Percentiles rank a stretch among this genome's conserved stretches.
These are phyloP conservation scores for Hortiboletus flavorubellus DNA, from an alignment of 768 basidiomycete species.

Conservation along the genomic window DNA sequence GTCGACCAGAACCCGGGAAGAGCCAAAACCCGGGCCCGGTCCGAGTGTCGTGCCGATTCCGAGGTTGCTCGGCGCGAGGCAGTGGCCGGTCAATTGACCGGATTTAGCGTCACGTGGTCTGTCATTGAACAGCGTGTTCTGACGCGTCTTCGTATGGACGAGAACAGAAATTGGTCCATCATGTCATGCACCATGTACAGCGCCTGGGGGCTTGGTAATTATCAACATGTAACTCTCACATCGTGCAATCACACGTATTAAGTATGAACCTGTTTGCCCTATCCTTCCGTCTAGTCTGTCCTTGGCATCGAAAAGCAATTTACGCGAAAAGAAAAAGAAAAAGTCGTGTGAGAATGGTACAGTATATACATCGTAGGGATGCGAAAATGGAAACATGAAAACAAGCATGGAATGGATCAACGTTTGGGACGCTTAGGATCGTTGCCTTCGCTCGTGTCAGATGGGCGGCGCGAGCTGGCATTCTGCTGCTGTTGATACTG, in stretches of 20 bases:
- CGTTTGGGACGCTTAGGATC: slow-evolving; percentile 42
- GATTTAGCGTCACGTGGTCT: no score
- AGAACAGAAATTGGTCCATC: not conserved
- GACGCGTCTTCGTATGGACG: not conserved
- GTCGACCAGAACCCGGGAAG: no score
- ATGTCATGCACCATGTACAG: not conserved
- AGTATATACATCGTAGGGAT: not conserved
- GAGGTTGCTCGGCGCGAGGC: no score
- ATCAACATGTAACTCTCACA: not conserved
- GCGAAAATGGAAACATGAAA: not conserved
- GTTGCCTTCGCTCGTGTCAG: slow-evolving; percentile 23
- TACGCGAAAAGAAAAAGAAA: not conserved
- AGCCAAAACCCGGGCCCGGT: no score
- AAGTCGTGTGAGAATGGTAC: not conserved
- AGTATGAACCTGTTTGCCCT: not conserved
- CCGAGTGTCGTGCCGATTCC: no score
- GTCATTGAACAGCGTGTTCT: not conserved
- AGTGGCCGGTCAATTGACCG: no score
- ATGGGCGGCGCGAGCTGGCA: slow-evolving; percentile 15
- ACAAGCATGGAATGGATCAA: slow-evolving; percentile 12
- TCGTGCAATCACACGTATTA: no score
- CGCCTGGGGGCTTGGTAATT: not conserved
- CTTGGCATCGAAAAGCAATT: not conserved
- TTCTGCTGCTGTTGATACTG: slow-evolving; percentile 16
- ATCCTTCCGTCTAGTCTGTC: not conserved